Percentiles rank a stretch among this genome's conserved stretches.
phyloP scores from a whole-genome alignment of 441 rosid genomes.

The Gossypium trilobum region DNA sequence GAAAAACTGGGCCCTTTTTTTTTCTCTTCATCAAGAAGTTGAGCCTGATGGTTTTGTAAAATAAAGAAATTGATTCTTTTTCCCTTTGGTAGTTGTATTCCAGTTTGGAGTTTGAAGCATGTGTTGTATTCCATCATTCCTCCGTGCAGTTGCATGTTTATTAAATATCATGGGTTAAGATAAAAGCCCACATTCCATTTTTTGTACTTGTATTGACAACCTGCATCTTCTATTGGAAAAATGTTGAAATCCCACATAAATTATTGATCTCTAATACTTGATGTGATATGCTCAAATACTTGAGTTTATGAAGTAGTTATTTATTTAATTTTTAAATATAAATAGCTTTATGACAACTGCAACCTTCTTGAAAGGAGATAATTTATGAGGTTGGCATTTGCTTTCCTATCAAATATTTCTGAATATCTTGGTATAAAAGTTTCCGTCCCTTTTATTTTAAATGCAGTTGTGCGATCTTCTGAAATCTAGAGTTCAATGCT shows the following conservation, averaged over 20 bases:
- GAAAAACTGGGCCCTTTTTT: background rate
- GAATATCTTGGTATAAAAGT: background rate
- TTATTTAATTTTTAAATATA: background rate
- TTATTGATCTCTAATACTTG: background rate
- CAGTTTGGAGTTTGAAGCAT: background rate
- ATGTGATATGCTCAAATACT: background rate
- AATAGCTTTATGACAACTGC: background rate
- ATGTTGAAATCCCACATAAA: background rate
- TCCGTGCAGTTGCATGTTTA: background rate
- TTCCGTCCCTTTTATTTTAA: background rate
- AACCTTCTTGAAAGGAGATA: background rate
- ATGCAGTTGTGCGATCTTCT: slow-evolving; percentile 74
- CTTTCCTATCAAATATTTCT: background rate
- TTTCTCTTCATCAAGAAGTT: background rate
- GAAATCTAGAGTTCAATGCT: slow-evolving; percentile 69
- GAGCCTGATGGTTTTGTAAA: background rate
- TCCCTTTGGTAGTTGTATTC: background rate
- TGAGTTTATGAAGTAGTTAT: background rate
- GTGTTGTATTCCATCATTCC: background rate
- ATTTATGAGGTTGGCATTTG: background rate
- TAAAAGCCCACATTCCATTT: background rate
- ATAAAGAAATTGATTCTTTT: background rate
- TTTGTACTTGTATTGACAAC: background rate
- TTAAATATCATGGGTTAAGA: background rate
- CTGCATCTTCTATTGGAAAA: background rate